Evolutionary conservation across 495 filamentous ascomycete species (phyloP).

Genomic region (Neurospora sp.): DNA sequence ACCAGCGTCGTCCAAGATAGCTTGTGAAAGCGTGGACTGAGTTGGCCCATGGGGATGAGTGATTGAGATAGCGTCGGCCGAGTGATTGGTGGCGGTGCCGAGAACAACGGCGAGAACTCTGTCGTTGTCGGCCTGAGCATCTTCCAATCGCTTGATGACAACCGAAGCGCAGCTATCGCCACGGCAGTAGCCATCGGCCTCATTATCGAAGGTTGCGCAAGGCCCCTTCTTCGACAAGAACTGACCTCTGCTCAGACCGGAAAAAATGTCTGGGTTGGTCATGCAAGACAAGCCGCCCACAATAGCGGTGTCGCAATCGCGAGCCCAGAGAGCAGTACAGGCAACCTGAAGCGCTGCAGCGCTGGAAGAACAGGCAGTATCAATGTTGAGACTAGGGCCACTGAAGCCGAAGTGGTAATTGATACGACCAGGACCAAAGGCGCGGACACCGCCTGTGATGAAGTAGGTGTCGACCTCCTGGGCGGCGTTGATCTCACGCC

Average conservation of each 20-base stretch:
- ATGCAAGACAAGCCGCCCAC: conserved; percentile 71
- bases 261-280: conserved; percentile 78
- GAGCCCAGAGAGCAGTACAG: conserved; percentile 69
- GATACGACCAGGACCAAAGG: conserved; percentile 80
- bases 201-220: conserved; percentile 72
- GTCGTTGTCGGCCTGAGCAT: conserved; percentile 67
- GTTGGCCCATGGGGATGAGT: conserved; percentile 69
- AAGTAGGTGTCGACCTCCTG: conserved; percentile 91
- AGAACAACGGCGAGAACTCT: conserved; percentile 59
- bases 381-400: conserved; percentile 75
- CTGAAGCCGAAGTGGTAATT: conserved; percentile 82
- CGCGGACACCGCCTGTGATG: conserved; percentile 80
- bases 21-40: conserved; percentile 58
- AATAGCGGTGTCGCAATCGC: conserved; percentile 77
- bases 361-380: conserved; percentile 85
- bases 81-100: conserved; percentile 64
- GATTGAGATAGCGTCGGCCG: conserved; percentile 67
- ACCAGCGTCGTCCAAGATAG: conserved; percentile 58
- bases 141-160: conserved; percentile 63
- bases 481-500: conserved; percentile 80
- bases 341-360: conserved; percentile 76
- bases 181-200: conserved; percentile 69
- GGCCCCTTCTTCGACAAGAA: conserved; percentile 72
- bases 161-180: conserved; percentile 63
- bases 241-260: conserved; percentile 72